Evolutionary conservation across 176 grass and related monocot species (phyloP).

Genomic region (Oryza nivara): DNA sequence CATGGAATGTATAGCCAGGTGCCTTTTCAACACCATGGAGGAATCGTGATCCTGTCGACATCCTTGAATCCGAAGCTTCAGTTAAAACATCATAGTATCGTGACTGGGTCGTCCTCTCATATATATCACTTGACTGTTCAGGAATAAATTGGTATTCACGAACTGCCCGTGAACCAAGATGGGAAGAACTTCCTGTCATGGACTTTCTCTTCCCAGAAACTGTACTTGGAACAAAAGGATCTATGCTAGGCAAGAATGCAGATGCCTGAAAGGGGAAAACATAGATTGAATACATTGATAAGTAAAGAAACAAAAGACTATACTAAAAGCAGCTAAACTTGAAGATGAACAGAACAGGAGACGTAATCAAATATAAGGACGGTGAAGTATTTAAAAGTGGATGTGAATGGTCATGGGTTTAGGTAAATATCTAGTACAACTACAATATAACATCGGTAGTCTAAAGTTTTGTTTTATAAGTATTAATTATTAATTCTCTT

Average conservation of each 20-base stretch:
- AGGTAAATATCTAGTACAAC: background rate
- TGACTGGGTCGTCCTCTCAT: slow-evolving; percentile 60
- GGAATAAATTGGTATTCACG: slow-evolving; percentile 91
- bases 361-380: background rate
- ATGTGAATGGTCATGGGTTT: background rate
- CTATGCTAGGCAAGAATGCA: slow-evolving; percentile 63
- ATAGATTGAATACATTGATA: background rate
- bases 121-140: slow-evolving; percentile 67
- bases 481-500: background rate
- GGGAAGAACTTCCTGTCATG: slow-evolving; percentile 51
- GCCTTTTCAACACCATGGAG: slow-evolving; percentile 63
- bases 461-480: background rate
- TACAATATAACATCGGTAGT: slow-evolving; percentile 1
- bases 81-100: slow-evolving; percentile 66
- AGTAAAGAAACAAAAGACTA: slow-evolving; percentile 7
- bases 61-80: slow-evolving; percentile 48
- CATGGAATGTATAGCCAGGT: slow-evolving; percentile 63
- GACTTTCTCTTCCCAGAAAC: slow-evolving; percentile 65
- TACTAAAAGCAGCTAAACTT: background rate
- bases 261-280: slow-evolving; percentile 58
- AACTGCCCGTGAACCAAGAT: slow-evolving; percentile 59
- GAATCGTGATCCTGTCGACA: slow-evolving; percentile 48
- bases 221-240: slow-evolving; percentile 55
- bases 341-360: slow-evolving; percentile 23
- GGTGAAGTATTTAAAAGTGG: background rate